Conservation (phyloP, 495 filamentous ascomycete genomes). For the Cercophora newfieldiana region DNA sequence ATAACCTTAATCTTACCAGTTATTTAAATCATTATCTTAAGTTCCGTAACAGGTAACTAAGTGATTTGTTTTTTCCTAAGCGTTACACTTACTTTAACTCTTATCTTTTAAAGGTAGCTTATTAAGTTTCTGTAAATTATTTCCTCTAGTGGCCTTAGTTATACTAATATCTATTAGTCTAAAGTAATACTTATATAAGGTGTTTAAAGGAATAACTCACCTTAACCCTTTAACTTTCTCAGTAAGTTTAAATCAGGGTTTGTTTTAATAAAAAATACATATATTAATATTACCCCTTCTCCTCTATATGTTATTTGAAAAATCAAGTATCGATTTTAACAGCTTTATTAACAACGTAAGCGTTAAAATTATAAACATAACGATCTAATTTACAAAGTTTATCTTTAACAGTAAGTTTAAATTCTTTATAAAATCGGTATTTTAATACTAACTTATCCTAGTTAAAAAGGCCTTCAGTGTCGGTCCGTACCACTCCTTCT, state of each 20-base stretch:
- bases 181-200: no score
- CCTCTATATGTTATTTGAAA: not conserved
- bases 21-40: not conserved
- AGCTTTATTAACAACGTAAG: not conserved
- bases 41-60: not conserved
- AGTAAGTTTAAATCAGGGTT: not conserved
- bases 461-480: not conserved
- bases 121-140: not conserved
- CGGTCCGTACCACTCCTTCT: no score
- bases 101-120: not conserved
- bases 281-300: not conserved
- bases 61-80: not conserved
- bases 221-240: no score
- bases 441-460: not conserved
- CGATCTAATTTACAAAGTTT: not conserved
- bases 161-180: not conserved
- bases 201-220: no score
- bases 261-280: no score
- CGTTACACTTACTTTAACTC: no score
- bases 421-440: not conserved
- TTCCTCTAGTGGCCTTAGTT: not conserved
- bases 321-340: not conserved
- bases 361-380: not conserved
- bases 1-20: not conserved
- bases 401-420: not conserved